Evolutionary conservation across 2,329 filamentous ascomycete genomes (phyloP).

Genomic region (Claviceps fusiformis): DNA sequence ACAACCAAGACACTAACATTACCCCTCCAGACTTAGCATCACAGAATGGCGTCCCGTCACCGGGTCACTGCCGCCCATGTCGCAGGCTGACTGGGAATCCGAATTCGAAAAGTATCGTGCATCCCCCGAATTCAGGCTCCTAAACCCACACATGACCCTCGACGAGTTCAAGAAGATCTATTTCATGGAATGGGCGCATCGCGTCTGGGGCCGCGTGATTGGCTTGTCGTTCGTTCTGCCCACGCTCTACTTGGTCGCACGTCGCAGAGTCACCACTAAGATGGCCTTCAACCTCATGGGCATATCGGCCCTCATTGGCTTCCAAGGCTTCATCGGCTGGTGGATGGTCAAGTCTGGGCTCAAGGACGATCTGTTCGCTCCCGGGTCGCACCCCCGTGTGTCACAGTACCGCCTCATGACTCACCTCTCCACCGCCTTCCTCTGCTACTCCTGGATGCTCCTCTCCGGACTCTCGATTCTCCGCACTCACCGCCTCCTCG

Average conservation of each 20-base stretch:
- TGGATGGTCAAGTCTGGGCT: constrained; percentile 99
- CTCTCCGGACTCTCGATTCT: constrained; percentile 76
- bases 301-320: constrained; percentile 80
- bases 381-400: constrained; percentile 80
- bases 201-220: constrained; percentile 85
- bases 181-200: constrained; percentile 98
- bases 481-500: constrained; percentile 59
- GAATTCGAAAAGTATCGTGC: constrained; percentile 88
- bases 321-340: constrained; percentile 93
- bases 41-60: constrained; percentile 98
- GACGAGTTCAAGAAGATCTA: constrained; percentile 97
- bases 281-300: constrained; percentile 70
- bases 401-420: constrained; percentile 87
- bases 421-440: constrained; percentile 80
- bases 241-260: constrained; percentile 74
- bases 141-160: constrained; percentile 88
- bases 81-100: constrained; percentile 69
- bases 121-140: constrained; percentile 80
- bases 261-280: constrained; percentile 59
- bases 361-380: constrained; percentile 88
- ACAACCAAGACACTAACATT: neutral
- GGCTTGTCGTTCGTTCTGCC: constrained; percentile 83
- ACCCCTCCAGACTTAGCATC: constrained; percentile 62
- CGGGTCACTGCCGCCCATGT: constrained; percentile 74
- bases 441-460: constrained; percentile 91